Percentiles rank a stretch among this genome's conserved stretches.
phyloP scores from a whole-genome alignment of 2,329 filamentous ascomycete genomes.

The Ophiostoma montium region DNA sequence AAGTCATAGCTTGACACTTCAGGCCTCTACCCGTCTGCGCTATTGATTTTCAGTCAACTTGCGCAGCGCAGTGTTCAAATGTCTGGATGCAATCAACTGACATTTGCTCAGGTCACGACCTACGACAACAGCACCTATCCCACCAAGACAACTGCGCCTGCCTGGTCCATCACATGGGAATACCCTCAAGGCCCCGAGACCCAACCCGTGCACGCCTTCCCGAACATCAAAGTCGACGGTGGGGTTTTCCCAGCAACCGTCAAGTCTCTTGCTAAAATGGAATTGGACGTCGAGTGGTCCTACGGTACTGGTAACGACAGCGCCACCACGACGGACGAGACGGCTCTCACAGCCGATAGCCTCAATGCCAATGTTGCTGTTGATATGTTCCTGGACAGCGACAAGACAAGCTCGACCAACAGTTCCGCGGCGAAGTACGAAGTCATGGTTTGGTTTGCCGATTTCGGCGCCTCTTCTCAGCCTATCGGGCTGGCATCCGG shows the following conservation, averaged over 20 bases:
- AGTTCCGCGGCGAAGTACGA: conserved; percentile 29
- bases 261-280: conserved; percentile 24
- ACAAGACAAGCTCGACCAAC: conserved; percentile 25
- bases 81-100: no score
- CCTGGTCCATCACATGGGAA: conserved; percentile 39
- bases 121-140: conserved; percentile 37
- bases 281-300: conserved; percentile 34
- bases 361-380: conserved; percentile 43
- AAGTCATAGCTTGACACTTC: conserved; percentile 15
- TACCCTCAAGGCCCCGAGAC: conserved; percentile 27
- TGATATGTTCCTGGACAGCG: conserved; percentile 42
- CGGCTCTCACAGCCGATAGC: conserved; percentile 20
- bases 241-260: conserved; percentile 29
- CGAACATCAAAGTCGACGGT: conserved; percentile 35
- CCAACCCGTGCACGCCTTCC: conserved; percentile 38
- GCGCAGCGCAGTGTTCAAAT: no score
- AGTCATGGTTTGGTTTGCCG: conserved; percentile 11
- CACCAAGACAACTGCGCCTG: conserved; percentile 30
- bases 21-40: no score
- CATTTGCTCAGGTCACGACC: conserved; percentile 26
- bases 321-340: conserved; percentile 21
- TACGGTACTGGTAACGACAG: conserved; percentile 31
- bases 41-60: no score
- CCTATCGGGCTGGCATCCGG: conserved; percentile 25
- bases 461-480: conserved; percentile 8